Evolutionary conservation across 768 basidiomycete species (phyloP), one percentile per base, ranked within the genome.

Genomic region (Suillus occidentalis): DNA sequence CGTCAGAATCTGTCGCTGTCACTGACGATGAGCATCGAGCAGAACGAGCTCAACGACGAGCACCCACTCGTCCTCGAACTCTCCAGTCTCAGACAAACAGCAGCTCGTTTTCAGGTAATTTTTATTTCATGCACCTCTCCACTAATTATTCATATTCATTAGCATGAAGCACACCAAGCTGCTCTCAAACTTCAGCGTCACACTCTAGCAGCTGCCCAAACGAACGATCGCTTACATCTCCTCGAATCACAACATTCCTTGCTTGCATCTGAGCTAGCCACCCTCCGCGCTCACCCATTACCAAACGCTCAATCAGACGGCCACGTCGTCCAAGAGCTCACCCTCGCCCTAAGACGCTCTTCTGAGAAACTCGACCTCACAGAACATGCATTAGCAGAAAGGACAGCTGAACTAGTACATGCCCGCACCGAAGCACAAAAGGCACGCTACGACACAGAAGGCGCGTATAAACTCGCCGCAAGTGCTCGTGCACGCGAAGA

Each of bases 91-190:
- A 78, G 80, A 63, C 70, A 74, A n/a, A 79, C 82, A 1, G 78
- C 84, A 3, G 77, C 77, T 43, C 81, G 79, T 16, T 85, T 84
- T 65, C 85, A 87, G 83, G 85, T 82, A 74, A 74, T 40, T 71
- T 31, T n/a, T 8, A 5, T 31, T 2, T 12, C 4, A 22, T 55
- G 16, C 10, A 60, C 47, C 28, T 28, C 6, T 28, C 40, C 31
- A 14, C 63, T 42, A n/a, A 62, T 20, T 4, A 36, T 10, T 12
- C 56, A 25, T 31, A 2, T 61, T 61, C 37, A 36, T 31, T 28
- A 92, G 91, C 87, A 91, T 75, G 90, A 92, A 77, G 85, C 89
- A 6, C 85, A 90, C 69, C 71, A 78, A 39, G 80, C 87, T n/a
- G 82, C 89, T 4, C 75, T 90, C 49, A 90, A 86, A 69, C 82